Percentiles rank a stretch among this genome's conserved stretches.
These are phyloP conservation scores for Cicer arietinum DNA, from an alignment of 306 rosid species.

Conservation along the genomic window DNA sequence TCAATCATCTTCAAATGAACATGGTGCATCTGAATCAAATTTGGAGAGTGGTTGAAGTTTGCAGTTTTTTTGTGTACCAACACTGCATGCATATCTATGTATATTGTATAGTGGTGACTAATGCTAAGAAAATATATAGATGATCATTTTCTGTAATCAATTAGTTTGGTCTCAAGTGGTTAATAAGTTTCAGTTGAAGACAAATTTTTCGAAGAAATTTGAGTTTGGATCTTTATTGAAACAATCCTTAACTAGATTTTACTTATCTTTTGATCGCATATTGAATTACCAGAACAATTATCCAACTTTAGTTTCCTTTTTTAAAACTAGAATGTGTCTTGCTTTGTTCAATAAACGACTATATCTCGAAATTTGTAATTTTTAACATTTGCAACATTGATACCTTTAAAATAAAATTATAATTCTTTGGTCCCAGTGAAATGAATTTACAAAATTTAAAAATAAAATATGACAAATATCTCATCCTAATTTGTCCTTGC, in stretches of 20 bases:
- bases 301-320: background rate
- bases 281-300: background rate
- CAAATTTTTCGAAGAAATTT: too few species aligned
- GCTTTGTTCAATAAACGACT: conserved; percentile 19
- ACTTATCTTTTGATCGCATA: too few species aligned
- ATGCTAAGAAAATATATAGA: conserved; percentile 8
- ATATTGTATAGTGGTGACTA: conserved; percentile 18
- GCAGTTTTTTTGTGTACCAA: conserved; percentile 41
- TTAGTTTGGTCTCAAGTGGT: too few species aligned
- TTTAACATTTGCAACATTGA: background rate
- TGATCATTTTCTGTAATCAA: background rate
- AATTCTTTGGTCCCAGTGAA: too few species aligned
- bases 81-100: conserved; percentile 12
- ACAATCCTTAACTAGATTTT: too few species aligned
- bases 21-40: conserved; percentile 45
- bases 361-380: background rate
- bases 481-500: background rate
- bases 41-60: conserved; percentile 40
- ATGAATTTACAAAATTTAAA: too few species aligned
- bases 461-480: too few species aligned
- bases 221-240: too few species aligned
- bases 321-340: conserved; percentile 2
- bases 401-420: too few species aligned
- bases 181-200: too few species aligned
- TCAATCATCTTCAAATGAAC: conserved; percentile 43